Evolutionary conservation across 305 asterid species (phyloP), one percentile per base, ranked within the genome.

Genomic region (Rubia tinctorum): DNA sequence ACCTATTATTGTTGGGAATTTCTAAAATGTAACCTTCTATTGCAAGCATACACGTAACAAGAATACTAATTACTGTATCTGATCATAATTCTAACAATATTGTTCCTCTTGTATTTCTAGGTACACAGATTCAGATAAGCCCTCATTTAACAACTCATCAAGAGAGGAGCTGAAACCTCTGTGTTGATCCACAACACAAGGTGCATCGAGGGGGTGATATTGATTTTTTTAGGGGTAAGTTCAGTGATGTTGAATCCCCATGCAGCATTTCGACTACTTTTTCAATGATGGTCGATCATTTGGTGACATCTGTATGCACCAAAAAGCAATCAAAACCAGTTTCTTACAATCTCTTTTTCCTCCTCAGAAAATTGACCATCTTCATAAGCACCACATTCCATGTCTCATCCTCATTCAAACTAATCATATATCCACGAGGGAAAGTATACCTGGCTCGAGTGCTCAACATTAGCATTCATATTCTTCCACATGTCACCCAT

Each of bases 221-320:
- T 18, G 22, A 1, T 25, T 25, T n/a, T 30, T 62, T 2, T 42
- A 1, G 67, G 15, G 67, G 67, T 40, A 62, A 62, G 12, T 0
- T 0, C 43, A 62, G 6, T 7, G 6, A 10, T 14, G 27, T 17
- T 25, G 67, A 62, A 62, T 62, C n/a, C 34, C 67, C 67, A 25
- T 1, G 67, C 18, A 62, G 40, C 67, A 62, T 62, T 25, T 62
- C 67, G 20, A 62, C 2, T 13, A 62, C 67, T 23, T 25, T 30
- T 62, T 62, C 67, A 62, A 13, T 6, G 67, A 62, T 0, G 67
- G 67, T n/a, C 66, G 13, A 25, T 60, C 65, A 60, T 10, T 60
- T 22, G 65, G 65, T 60, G 15, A n/a, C 65, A 60, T 60, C 8
- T 60, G 65, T 51, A 51, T 51, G 58, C 58, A 51, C 17, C 58